Percentiles rank a stretch among this genome's conserved stretches.
These are phyloP conservation scores for Clarkia xantiana DNA, from an alignment of 345 rosid species.

Conservation along the genomic window DNA sequence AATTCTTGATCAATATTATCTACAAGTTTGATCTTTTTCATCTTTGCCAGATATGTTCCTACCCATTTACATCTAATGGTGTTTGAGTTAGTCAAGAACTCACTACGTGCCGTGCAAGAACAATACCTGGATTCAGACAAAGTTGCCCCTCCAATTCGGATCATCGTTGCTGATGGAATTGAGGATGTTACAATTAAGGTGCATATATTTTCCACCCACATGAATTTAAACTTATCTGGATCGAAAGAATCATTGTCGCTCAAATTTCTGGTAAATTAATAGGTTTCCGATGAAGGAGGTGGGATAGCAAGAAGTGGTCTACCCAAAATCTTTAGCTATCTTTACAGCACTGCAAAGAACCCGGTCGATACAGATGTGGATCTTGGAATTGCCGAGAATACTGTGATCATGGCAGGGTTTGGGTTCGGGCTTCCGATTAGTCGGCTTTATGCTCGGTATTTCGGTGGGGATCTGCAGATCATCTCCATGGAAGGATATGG, in stretches of 20 bases:
- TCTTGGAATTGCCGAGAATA: constrained; percentile 48
- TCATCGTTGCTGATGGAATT: constrained; percentile 84
- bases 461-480: constrained; percentile 93
- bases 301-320: constrained; percentile 97
- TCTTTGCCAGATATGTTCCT: constrained; percentile 57
- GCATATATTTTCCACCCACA: not conserved
- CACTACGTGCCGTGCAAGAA: constrained; percentile 91
- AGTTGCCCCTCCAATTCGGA: constrained; percentile 62
- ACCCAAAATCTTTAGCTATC: constrained; percentile 89
- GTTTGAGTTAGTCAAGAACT: constrained; percentile 91
- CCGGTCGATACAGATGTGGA: constrained; percentile 61
- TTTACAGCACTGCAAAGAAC: constrained; percentile 83
- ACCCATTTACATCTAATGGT: constrained; percentile 90
- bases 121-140: constrained; percentile 58
- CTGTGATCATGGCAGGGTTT: constrained; percentile 87
- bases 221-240: not conserved
- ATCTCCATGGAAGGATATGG: constrained; percentile 99
- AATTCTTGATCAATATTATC: too few species aligned
- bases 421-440: constrained; percentile 94
- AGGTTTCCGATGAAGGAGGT: constrained; percentile 98
- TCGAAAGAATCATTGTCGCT: too few species aligned
- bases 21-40: constrained; percentile 5
- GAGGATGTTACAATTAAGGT: constrained; percentile 98
- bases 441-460: constrained; percentile 86
- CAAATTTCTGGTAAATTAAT: not conserved